A percentile compares a stretch with the other conserved stretches of the same genome.
Evolutionary conservation across 2,329 filamentous ascomycete genomes (phyloP).

Genomic region (Colletotrichum zoysiae): DNA sequence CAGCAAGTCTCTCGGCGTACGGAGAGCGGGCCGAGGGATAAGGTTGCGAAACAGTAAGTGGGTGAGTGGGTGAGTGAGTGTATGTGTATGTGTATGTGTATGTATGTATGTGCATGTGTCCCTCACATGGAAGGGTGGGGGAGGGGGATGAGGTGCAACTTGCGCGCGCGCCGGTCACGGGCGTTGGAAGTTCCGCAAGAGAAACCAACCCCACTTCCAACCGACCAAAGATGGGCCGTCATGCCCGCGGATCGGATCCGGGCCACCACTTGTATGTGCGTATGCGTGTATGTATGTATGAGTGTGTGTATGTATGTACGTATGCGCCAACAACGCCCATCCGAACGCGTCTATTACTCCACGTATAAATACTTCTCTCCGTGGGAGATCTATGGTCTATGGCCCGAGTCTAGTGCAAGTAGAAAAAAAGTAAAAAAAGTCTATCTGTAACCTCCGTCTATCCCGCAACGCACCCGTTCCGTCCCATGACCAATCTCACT

Average conservation of each 20-base stretch:
- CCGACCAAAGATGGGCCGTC: constrained; percentile 16
- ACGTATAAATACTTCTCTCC: not conserved
- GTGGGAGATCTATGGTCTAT: constrained; percentile 35
- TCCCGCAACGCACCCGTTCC: not conserved
- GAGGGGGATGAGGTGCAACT: not conserved
- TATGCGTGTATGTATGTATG: no score
- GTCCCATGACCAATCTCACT: not conserved
- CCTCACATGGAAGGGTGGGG: constrained; percentile 3
- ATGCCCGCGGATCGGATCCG: constrained; percentile 5
- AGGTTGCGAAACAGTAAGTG: not conserved
- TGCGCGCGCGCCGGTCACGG: not conserved
- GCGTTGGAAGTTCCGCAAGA: not conserved
- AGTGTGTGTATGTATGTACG: no score
- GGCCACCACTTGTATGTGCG: not conserved
- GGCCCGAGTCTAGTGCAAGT: constrained; percentile 5
- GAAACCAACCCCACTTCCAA: constrained; percentile 25
- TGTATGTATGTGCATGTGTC: not conserved
- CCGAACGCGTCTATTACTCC: constrained; percentile 17
- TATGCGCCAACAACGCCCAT: not conserved
- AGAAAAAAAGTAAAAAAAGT: not conserved
- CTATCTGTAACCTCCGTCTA: not conserved
- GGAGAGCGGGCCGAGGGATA: no score
- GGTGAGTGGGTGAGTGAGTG: not conserved
- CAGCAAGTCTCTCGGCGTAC: no score
- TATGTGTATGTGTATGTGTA: not conserved